These are phyloP conservation scores for Yarrowia sp. DNA, from an alignment of 805 yeast species.

Conservation along the genomic window DNA sequence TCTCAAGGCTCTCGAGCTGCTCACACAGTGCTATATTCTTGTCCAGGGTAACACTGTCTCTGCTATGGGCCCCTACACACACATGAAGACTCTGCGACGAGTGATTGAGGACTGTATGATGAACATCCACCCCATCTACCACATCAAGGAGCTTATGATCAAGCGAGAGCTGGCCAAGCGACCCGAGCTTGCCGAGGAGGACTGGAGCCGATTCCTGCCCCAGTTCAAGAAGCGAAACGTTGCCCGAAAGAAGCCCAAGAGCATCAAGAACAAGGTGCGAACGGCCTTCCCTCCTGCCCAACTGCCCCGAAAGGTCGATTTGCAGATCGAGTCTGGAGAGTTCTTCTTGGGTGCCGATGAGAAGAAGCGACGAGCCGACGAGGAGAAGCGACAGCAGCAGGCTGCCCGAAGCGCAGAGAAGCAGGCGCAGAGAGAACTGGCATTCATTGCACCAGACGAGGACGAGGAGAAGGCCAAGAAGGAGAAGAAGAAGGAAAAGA, in stretches of 20 bases:
- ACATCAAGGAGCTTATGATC: conserved; percentile 96
- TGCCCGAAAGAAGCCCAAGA: conserved; percentile 87
- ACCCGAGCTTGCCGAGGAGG: conserved; percentile 94
- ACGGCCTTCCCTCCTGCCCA: conserved; percentile 99
- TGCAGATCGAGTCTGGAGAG: conserved; percentile 98
- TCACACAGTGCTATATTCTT: conserved; percentile 93
- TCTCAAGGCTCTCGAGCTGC: conserved; percentile 88
- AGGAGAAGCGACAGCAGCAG: conserved; percentile 81
- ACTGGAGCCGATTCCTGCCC: conserved; percentile 96
- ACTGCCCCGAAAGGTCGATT: conserved; percentile 94
- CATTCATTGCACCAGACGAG: conserved; percentile 87
- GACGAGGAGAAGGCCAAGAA: conserved; percentile 56
- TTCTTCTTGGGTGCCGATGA: conserved; percentile 90
- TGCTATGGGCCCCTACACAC: conserved; percentile 95
- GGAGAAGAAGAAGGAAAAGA: conserved; percentile 48
- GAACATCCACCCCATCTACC: conserved; percentile 96
- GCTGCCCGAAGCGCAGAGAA: conserved; percentile 69
- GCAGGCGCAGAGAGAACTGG: conserved; percentile 75
- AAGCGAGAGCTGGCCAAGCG: conserved; percentile 92
- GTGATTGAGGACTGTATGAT: conserved; percentile 98
- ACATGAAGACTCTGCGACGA: conserved; percentile 88
- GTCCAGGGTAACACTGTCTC: conserved; percentile 98
- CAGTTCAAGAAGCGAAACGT: conserved; percentile 96
- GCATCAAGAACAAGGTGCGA: conserved; percentile 77
- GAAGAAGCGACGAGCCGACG: conserved; percentile 71